Percentiles rank a stretch among this genome's conserved stretches.
These are phyloP conservation scores for Capsicum pubescens DNA, from an alignment of 257 asterid genomes.

Conservation along the genomic window DNA sequence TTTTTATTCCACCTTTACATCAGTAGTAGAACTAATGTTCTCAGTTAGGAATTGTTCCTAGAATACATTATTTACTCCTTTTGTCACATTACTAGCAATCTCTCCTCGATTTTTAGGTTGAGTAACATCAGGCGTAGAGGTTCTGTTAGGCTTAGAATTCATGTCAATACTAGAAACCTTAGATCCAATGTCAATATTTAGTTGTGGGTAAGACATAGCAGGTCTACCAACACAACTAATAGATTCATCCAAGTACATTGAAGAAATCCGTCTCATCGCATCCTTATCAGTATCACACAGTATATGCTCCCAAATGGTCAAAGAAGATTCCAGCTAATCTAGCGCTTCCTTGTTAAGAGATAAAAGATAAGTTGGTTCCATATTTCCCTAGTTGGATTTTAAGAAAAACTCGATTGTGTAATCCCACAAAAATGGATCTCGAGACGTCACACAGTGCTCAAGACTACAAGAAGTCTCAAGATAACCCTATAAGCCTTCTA, in stretches of 20 bases:
- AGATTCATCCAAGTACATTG: constrained; percentile 56
- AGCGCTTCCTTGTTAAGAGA: constrained; percentile 51
- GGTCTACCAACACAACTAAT: constrained; percentile 56
- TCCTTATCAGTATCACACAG: constrained; percentile 50
- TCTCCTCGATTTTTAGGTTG: constrained; percentile 46
- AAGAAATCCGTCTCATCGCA: constrained; percentile 42
- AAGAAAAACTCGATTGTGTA: constrained; percentile 52
- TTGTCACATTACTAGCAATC: constrained; percentile 44
- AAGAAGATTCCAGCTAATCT: constrained; percentile 68
- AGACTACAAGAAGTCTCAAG: too few relatives aligned
- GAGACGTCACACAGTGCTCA: too few relatives aligned
- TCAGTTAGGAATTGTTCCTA: constrained; percentile 97
- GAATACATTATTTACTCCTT: constrained; percentile 84
- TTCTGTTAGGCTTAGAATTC: constrained; percentile 62
- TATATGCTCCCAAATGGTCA: constrained; percentile 67
- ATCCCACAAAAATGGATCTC: too few relatives aligned
- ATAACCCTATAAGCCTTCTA: too few relatives aligned
- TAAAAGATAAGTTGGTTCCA: constrained; percentile 51
- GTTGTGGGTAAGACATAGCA: constrained; percentile 58
- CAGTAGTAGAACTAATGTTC: constrained; percentile 75
- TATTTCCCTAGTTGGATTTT: constrained; percentile 40
- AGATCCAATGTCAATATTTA: constrained; percentile 46
- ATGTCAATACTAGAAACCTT: constrained; percentile 60
- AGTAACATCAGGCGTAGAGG: constrained; percentile 38
- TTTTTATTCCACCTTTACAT: constrained; percentile 49